These are phyloP conservation scores for Suillus variegatus DNA, from an alignment of 768 basidiomycete genomes.

Conservation along the genomic window DNA sequence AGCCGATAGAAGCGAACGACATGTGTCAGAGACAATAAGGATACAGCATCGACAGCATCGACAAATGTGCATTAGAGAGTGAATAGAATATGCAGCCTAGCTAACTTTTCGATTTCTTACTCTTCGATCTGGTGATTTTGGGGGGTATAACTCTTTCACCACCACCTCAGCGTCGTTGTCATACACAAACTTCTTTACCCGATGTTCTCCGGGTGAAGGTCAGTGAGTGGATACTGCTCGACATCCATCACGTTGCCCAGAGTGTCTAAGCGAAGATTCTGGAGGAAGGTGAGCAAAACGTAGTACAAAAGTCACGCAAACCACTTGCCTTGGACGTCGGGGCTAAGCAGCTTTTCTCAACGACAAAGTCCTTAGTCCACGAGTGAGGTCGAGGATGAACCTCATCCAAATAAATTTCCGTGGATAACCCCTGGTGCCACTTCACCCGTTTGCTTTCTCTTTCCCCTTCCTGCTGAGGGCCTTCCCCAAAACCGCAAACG, in stretches of 20 bases:
- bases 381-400: constrained; percentile 52
- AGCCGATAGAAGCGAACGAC: background rate
- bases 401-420: constrained; percentile 63
- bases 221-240: constrained; percentile 49
- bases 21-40: constrained; percentile 23
- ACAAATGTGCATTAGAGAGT: constrained; percentile 17
- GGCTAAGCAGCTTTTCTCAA: constrained; percentile 67
- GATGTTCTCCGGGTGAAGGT: constrained; percentile 65
- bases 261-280: constrained; percentile 66
- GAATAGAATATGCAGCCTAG: background rate
- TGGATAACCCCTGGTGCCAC: constrained; percentile 73
- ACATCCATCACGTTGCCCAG: constrained; percentile 70
- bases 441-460: constrained; percentile 61
- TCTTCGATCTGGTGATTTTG: constrained; percentile 60
- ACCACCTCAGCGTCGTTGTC: constrained; percentile 60
- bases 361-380: constrained; percentile 41
- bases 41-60: constrained; percentile 32
- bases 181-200: constrained; percentile 79
- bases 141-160: constrained; percentile 23
- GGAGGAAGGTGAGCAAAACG: constrained; percentile 12
- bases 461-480: constrained; percentile 27
- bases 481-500: constrained; percentile 38
- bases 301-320: background rate
- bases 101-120: constrained; percentile 48
- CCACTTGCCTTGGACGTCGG: constrained; percentile 63